phyloP scores from a whole-genome alignment of 441 rosid genomes.

The Daphne laureola region DNA sequence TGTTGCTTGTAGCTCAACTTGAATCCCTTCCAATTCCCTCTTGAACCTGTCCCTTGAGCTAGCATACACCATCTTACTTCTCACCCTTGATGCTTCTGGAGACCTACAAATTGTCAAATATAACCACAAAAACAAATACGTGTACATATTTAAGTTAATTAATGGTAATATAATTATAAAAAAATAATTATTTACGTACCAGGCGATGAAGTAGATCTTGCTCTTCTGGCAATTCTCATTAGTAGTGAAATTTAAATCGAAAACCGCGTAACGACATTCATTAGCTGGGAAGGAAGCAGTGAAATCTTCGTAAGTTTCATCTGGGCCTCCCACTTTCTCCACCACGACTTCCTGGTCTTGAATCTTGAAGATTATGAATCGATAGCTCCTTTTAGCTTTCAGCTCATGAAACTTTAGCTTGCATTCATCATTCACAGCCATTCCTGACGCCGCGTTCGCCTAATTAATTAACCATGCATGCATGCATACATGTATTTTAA shows the following conservation, averaged over 20 bases:
- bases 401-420: constrained; percentile 63
- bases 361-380: constrained; percentile 61
- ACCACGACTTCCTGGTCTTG: constrained; percentile 53
- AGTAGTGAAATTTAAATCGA: constrained; percentile 53
- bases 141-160: too few species aligned
- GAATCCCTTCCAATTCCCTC: constrained; percentile 11
- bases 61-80: constrained; percentile 13
- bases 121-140: too few species aligned
- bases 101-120: background rate
- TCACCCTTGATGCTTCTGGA: constrained; percentile 11
- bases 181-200: constrained; percentile 34
- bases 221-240: constrained; percentile 65
- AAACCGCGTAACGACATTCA: constrained; percentile 67
- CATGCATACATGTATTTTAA: too few species aligned
- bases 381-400: constrained; percentile 54
- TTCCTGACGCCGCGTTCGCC: constrained; percentile 70
- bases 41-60: constrained; percentile 12
- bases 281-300: constrained; percentile 34
- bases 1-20: constrained; percentile 13
- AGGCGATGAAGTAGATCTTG: constrained; percentile 75
- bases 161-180: too few species aligned
- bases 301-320: constrained; percentile 48
- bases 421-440: constrained; percentile 65
- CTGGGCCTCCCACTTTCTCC: constrained; percentile 49
- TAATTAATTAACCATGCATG: constrained; percentile 5